Conservation (phyloP, 2,329 filamentous ascomycete genomes). For the Plenodomus biglobosus region DNA sequence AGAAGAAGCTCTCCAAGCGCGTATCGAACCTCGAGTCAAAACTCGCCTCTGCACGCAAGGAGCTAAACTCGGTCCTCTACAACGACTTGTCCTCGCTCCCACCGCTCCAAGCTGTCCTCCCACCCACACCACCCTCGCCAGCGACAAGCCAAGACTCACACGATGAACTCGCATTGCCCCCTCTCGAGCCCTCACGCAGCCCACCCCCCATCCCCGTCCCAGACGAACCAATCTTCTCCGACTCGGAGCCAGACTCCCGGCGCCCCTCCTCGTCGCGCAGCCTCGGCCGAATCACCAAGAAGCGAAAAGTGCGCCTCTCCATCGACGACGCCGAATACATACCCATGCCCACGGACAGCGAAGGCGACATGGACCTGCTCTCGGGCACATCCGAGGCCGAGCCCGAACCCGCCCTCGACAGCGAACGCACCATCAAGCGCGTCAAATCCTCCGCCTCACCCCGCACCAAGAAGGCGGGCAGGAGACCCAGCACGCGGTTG, state of each 20-base stretch:
- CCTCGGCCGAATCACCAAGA: slow-evolving; percentile 38
- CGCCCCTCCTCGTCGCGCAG: not conserved
- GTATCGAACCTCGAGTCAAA: slow-evolving; percentile 64
- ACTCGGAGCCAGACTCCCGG: not conserved
- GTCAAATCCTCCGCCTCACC: slow-evolving; percentile 10
- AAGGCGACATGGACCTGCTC: slow-evolving; percentile 21
- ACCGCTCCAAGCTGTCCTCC: slow-evolving; percentile 37
- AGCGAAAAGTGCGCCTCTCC: slow-evolving; percentile 40
- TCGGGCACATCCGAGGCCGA: slow-evolving; percentile 15
- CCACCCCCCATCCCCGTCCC: slow-evolving; percentile 18
- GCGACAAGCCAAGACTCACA: slow-evolving; percentile 22
- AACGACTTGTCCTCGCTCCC: slow-evolving; percentile 48
- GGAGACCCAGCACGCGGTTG: slow-evolving; percentile 15
- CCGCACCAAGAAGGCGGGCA: slow-evolving; percentile 13
- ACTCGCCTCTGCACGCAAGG: slow-evolving; percentile 56
- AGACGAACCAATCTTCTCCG: not conserved
- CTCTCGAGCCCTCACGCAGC: not conserved
- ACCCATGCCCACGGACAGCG: slow-evolving; percentile 24
- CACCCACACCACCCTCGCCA: slow-evolving; percentile 29
- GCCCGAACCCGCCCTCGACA: slow-evolving; percentile 8
- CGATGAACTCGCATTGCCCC: slow-evolving; percentile 30
- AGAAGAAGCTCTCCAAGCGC: slow-evolving; percentile 60
- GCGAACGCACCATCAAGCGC: slow-evolving; percentile 17
- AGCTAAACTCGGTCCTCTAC: slow-evolving; percentile 53
- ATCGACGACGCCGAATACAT: slow-evolving; percentile 37